A percentile compares a stretch with the other conserved stretches of the same genome.
These are phyloP conservation scores for Chalciporus pseudorubinellus DNA, from an alignment of 768 basidiomycete species.

Conservation along the genomic window DNA sequence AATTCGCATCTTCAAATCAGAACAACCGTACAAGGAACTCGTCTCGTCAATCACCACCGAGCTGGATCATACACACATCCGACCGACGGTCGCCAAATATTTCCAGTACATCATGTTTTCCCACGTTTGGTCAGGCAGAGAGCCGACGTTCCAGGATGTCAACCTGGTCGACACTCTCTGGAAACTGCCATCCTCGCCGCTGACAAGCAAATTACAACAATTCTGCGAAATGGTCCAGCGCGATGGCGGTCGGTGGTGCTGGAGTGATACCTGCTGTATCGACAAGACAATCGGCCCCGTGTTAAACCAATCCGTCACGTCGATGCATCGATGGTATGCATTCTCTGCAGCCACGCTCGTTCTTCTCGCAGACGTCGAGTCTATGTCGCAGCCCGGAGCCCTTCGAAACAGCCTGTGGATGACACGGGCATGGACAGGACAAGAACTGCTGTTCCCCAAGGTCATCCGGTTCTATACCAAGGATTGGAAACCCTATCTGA, in stretches of 20 bases:
- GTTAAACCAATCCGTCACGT: too few relatives aligned
- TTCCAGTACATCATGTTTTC: constrained; percentile 1
- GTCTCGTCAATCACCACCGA: too few relatives aligned
- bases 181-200: too few relatives aligned
- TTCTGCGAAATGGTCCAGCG: too few relatives aligned
- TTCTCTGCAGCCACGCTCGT: neutral
- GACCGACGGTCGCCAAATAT: neutral
- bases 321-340: too few relatives aligned
- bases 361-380: neutral
- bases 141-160: too few relatives aligned
- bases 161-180: neutral
- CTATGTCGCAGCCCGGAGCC: neutral
- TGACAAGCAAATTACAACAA: too few relatives aligned
- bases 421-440: neutral
- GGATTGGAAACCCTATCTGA: neutral
- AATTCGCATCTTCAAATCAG: neutral
- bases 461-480: neutral
- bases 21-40: too few relatives aligned
- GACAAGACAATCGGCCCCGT: too few relatives aligned
- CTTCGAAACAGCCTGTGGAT: neutral
- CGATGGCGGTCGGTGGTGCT: too few relatives aligned
- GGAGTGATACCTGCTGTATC: too few relatives aligned
- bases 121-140: neutral
- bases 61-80: neutral
- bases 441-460: neutral